Evolutionary conservation across 2,329 filamentous ascomycete genomes (phyloP), one percentile per base, ranked within the genome.

Genomic region (Pyrenochaeta sp.): DNA sequence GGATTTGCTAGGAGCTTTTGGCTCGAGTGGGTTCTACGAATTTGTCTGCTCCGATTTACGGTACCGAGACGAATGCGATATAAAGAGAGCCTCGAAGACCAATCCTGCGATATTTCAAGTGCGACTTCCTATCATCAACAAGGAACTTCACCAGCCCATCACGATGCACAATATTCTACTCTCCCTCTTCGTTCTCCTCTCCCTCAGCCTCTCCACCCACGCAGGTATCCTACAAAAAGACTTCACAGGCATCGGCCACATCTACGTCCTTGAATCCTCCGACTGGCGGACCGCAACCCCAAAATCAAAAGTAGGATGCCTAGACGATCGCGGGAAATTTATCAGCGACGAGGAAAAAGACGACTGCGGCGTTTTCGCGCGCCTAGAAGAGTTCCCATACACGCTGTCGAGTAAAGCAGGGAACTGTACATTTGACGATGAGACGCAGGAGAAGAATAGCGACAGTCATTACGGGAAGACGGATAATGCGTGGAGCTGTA

Each of bases 351-450:
- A 54, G 0, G 37, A 15, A 13, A 42, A 50, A n/a, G 48, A 52
- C 28, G 61, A 59, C 25, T 76, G 74, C 52, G 74, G 67, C 15
- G 58, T 58, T 0, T 76, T 75, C 52, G 45, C 65, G 7, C 61
- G 66, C 2, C 37, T 58, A 2, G 46, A 52, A 7, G 54, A 54
- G 1, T 76, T 69, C 39, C 74, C 74, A 0, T 74, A 71, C 32
- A 71, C 72, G 0, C 60, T 76, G 0, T 73, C 71, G 2, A 72
- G 58, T 24, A 56, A 50, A 4, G 25, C 47, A 0, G 74, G 74
- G 8, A 76, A 76, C 59, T 76, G 74, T 52, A 74, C 73, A 0
- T 76, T 75, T 53, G 59, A 62, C 32, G 71, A 76, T 42, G 34
- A 59, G 12, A 61, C 58, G 4, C 69, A 70, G 24, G 66, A 67